Conservation (phyloP, 139 green algal genomes). For the Diplosphaera chodatii region DNA sequence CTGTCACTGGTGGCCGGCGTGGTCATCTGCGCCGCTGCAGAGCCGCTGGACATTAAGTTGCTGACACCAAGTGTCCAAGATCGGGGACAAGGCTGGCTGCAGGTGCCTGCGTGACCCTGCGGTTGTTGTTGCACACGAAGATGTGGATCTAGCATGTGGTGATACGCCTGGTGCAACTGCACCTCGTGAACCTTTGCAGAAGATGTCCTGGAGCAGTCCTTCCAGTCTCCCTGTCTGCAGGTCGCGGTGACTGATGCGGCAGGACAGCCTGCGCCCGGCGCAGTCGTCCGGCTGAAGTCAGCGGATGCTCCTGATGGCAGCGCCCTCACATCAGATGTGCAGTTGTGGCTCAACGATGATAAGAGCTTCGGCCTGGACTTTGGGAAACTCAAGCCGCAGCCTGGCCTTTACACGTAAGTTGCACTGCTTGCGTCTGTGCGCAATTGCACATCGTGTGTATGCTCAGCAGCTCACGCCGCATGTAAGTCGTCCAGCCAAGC, state of each 20-base stretch:
- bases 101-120: not conserved
- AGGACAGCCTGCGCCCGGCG: not conserved
- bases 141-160: too few relatives aligned
- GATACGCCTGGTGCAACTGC: too few relatives aligned
- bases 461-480: too few relatives aligned
- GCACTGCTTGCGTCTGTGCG: too few relatives aligned
- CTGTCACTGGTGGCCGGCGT: not conserved
- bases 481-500: too few relatives aligned
- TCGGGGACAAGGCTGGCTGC: not conserved
- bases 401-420: not conserved
- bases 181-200: too few relatives aligned
- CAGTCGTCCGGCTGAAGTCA: not conserved
- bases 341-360: not conserved
- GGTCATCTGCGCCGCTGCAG: not conserved
- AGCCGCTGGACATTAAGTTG: not conserved
- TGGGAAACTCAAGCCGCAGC: not conserved
- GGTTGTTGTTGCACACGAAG: too few relatives aligned
- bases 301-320: too few relatives aligned
- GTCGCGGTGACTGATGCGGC: not conserved
- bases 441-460: too few relatives aligned
- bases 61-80: not conserved
- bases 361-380: not conserved
- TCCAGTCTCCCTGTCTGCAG: too few relatives aligned
- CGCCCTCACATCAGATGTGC: not conserved
- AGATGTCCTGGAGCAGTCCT: too few relatives aligned